These are phyloP conservation scores for Amanita rimosa DNA, from an alignment of 768 basidiomycete species.

Conservation along the genomic window DNA sequence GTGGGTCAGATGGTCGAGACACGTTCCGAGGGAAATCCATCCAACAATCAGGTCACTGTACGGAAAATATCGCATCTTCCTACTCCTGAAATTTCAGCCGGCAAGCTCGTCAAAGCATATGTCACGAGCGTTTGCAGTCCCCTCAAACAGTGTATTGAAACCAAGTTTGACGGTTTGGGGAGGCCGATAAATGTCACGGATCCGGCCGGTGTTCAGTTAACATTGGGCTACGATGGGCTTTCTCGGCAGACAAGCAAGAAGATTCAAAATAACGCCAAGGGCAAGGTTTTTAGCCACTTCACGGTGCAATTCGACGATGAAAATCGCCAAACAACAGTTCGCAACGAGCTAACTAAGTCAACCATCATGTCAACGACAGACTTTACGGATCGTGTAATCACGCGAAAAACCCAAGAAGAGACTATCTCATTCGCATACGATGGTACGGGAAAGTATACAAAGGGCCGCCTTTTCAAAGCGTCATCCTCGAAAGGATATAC, in stretches of 20 bases:
- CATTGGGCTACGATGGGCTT: not conserved
- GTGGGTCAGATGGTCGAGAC: not conserved
- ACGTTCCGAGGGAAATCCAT: not conserved
- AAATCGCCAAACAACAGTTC: not conserved
- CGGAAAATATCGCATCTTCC: not conserved
- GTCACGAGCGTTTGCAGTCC: not conserved
- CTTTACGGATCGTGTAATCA: not conserved
- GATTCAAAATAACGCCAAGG: not conserved
- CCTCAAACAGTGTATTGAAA: not conserved
- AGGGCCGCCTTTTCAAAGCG: not conserved
- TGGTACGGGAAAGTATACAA: not conserved
- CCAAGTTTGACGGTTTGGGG: not conserved
- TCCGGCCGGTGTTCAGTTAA: not conserved
- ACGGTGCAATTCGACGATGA: not conserved
- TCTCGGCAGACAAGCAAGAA: not conserved
- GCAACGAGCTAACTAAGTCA: not conserved
- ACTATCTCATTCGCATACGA: not conserved
- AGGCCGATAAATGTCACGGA: not conserved
- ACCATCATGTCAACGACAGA: not conserved
- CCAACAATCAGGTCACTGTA: no score
- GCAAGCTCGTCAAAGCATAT: not conserved
- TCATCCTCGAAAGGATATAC: not conserved
- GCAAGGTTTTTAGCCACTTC: not conserved
- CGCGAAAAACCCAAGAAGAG: not conserved
- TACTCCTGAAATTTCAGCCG: not conserved